Evolutionary conservation across 176 grass and related monocot species (phyloP).

Genomic region (Saccharum spontaneum): DNA sequence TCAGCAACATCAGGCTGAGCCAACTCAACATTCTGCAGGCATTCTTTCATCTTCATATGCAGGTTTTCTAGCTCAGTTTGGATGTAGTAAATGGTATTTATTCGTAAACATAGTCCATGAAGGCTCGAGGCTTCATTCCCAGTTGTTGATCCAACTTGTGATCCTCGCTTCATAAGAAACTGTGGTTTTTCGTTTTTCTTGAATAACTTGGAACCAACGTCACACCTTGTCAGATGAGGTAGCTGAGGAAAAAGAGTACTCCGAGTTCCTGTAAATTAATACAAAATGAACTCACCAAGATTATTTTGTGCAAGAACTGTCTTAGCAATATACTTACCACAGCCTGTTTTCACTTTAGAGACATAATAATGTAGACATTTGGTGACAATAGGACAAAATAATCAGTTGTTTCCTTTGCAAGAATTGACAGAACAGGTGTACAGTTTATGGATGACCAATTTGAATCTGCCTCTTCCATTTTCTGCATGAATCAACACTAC

Average conservation of each 20-base stretch:
- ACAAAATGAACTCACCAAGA: slow-evolving; percentile 5
- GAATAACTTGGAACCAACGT: slow-evolving; percentile 83
- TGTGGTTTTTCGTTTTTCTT: slow-evolving; percentile 78
- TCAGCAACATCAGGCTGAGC: slow-evolving; percentile 41
- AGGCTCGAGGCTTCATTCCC: slow-evolving; percentile 10
- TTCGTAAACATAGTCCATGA: slow-evolving; percentile 66
- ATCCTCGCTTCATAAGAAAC: slow-evolving; percentile 50
- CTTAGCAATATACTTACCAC: slow-evolving; percentile 56
- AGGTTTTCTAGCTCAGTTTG: slow-evolving; percentile 61
- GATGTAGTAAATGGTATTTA: slow-evolving; percentile 77
- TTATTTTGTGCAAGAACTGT: background rate
- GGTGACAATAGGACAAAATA: too few species aligned
- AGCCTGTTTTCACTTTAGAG: slow-evolving; percentile 65
- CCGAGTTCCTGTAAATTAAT: slow-evolving; percentile 55
- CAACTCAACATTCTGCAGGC: slow-evolving; percentile 51
- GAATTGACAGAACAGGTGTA: slow-evolving; percentile 54
- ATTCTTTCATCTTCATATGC: slow-evolving; percentile 56
- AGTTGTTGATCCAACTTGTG: slow-evolving; percentile 68
- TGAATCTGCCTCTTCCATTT: slow-evolving; percentile 67
- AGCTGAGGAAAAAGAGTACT: slow-evolving; percentile 62
- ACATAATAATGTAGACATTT: slow-evolving; percentile 65
- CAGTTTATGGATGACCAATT: slow-evolving; percentile 49
- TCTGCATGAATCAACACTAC: slow-evolving; percentile 58
- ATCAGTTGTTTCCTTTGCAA: slow-evolving; percentile 77
- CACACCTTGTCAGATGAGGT: slow-evolving; percentile 83